Conservation (phyloP, 768 basidiomycete species). For the Leucocoprinus sp. region DNA sequence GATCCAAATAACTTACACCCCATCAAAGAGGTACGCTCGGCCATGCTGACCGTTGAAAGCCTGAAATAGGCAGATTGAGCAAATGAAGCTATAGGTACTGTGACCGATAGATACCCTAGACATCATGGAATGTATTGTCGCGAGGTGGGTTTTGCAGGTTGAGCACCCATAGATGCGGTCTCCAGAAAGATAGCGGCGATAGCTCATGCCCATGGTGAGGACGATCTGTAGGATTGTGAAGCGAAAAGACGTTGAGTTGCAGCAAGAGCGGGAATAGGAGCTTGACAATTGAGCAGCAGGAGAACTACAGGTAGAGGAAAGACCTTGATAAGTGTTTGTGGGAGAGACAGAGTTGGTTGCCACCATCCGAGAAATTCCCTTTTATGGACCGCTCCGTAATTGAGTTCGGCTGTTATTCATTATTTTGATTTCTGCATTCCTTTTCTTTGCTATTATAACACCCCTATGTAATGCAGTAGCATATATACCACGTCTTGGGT, state of each 20-base stretch:
- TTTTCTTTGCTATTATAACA: constrained; percentile 1
- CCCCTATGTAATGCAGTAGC: too few species aligned
- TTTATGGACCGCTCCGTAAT: constrained; percentile 17
- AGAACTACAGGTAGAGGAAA: constrained; percentile 9
- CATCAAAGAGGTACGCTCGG: constrained; percentile 88
- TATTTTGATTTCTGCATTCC: constrained; percentile 1
- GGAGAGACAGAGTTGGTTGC: constrained; percentile 17
- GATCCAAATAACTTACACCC: constrained; percentile 77
- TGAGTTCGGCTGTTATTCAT: constrained; percentile 9
- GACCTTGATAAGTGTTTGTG: constrained; percentile 15
- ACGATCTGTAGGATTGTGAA: constrained; percentile 10
- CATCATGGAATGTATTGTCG: constrained; percentile 87
- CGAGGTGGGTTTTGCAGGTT: constrained; percentile 81
- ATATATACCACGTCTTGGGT: too few species aligned
- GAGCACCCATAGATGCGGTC: constrained; percentile 85
- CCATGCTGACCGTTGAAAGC: constrained; percentile 98
- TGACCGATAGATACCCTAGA: constrained; percentile 48
- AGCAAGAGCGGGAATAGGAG: constrained; percentile 31
- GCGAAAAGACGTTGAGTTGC: constrained; percentile 21
- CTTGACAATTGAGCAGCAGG: constrained; percentile 6
- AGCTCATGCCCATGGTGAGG: constrained; percentile 79
- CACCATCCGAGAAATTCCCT: constrained; percentile 19
- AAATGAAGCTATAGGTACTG: constrained; percentile 9
- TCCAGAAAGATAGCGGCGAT: constrained; percentile 78
- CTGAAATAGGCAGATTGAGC: constrained; percentile 32